Evolutionary conservation across 345 rosid species (phyloP), one percentile per base, ranked within the genome.

Genomic region (Angophora floribunda): DNA sequence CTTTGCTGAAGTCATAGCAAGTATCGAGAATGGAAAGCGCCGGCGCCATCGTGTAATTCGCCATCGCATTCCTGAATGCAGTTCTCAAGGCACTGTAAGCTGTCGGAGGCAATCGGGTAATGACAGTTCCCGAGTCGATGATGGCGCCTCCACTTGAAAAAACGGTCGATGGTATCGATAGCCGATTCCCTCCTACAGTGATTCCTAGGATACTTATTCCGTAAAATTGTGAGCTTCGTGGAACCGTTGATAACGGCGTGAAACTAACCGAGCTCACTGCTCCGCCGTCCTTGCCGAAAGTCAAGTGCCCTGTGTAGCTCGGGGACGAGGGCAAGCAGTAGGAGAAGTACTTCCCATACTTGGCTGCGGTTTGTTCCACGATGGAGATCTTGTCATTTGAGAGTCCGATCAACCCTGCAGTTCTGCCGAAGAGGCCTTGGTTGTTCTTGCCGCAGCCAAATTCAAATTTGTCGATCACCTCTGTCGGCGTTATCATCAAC

Each of bases 371-470:
- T 87, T 90, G 91, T 41, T 85, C 57, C 22, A 88, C 87, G 4
- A 92, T 17, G 32, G 91, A 89, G 24, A 89, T 15, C 21, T 86
- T 51, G 53, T 49, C 75, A 26, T 82, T 63, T 4, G 82, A 55
- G 36, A 88, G 86, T 22, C 89, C 85, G 55, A 63, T 51, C 17
- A 88, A 4, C 24, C 89, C 89, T 5, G 89, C 87, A 6, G 87
- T 30, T 6, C 84, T 57, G 28, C 51, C 84, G 32, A 63, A 85
- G 3, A 16, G 24, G 63, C 91, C 93, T 0, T 28, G 6, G 85
- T 89, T 92, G n/a, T 87, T 13, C 70, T 87, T 82, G 30, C 91
- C 90, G 53, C 93, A 92, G 2, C 92, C 92, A 50, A 92, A 92
- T 12, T 59, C 9, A 89, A 89, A 89, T 61, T 51, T 65, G 59